Conservation (phyloP, 768 basidiomycete genomes). For the Panellus pusillus region DNA sequence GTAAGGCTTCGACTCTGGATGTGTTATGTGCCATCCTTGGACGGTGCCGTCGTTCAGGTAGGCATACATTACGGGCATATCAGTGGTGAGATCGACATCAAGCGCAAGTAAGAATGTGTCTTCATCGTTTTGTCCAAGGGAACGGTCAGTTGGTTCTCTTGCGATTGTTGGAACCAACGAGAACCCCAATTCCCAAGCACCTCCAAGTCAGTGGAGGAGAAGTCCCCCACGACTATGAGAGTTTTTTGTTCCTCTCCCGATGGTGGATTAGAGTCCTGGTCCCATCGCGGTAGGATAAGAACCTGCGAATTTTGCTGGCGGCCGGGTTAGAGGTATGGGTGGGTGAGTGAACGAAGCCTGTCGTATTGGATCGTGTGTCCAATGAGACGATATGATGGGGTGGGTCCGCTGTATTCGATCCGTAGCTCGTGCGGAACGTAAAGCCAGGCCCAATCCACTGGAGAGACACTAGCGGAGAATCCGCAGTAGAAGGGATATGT, state of each 20-base stretch:
- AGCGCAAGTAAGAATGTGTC: conserved; percentile 71
- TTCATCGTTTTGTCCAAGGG: conserved; percentile 69
- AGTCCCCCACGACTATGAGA: conserved; percentile 48
- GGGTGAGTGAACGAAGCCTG: conserved; percentile 39
- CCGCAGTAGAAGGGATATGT: conserved; percentile 59
- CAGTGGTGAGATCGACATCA: conserved; percentile 61
- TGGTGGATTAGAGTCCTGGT: conserved; percentile 34
- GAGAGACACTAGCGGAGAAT: conserved; percentile 49
- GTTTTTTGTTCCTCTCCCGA: conserved; percentile 37
- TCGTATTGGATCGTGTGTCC: conserved; percentile 42
- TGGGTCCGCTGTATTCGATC: conserved; percentile 37
- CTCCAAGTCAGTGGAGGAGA: conserved; percentile 48
- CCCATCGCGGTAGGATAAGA: conserved; percentile 46
- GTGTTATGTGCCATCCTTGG: conserved; percentile 70
- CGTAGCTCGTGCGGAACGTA: conserved; percentile 68
- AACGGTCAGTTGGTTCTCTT: conserved; percentile 55
- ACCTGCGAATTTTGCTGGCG: conserved; percentile 41
- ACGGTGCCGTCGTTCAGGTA: conserved; percentile 81
- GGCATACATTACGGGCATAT: conserved; percentile 63
- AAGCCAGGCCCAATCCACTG: conserved; percentile 70
- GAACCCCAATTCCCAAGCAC: conserved; percentile 40
- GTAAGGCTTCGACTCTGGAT: conserved; percentile 53
- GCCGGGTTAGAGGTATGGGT: conserved; percentile 42
- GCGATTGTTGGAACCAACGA: conserved; percentile 50
- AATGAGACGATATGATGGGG: conserved; percentile 46